Percentiles rank a stretch among this genome's conserved stretches.
phyloP scores from a whole-genome alignment of 176 grass and related monocot species.

The Triticum urartu region DNA sequence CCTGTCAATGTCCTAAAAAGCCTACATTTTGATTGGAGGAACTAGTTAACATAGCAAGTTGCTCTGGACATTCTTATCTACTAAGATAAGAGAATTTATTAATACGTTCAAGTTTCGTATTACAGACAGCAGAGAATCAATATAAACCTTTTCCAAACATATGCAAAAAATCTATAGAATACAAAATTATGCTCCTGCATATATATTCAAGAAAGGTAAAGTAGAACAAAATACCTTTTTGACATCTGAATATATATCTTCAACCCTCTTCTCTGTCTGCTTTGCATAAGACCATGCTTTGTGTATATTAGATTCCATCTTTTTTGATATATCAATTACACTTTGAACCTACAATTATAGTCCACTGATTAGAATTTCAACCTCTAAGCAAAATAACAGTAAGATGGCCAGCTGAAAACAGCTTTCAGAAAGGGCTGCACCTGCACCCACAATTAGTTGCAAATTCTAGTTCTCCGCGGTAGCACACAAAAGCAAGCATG shows the following conservation, averaged over 20 bases:
- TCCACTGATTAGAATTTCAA: neutral
- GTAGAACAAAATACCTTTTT: slow-evolving; percentile 30
- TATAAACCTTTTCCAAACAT: neutral
- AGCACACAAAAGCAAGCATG: neutral
- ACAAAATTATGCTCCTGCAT: neutral
- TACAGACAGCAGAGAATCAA: neutral
- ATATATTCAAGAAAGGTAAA: slow-evolving; percentile 2
- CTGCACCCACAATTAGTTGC: neutral
- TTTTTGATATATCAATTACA: slow-evolving; percentile 8
- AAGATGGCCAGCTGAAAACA: slow-evolving; percentile 10
- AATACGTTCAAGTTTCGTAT: neutral
- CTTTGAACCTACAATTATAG: slow-evolving; percentile 9
- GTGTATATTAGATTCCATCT: slow-evolving; percentile 27
- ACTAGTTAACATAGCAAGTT: neutral
- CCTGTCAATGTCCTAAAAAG: neutral
- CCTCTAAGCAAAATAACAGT: neutral
- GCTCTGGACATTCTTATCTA: neutral
- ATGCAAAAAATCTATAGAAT: neutral
- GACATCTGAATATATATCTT: slow-evolving; percentile 32
- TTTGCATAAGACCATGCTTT: slow-evolving; percentile 39
- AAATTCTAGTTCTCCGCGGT: neutral
- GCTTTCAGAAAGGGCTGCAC: neutral
- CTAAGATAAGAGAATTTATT: neutral
- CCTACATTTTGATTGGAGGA: neutral
- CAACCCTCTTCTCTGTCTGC: slow-evolving; percentile 22